Evolutionary conservation across 192 early-diverging fungal genomes (phyloP).

Genomic region (Globomyces pollinis-pini): DNA sequence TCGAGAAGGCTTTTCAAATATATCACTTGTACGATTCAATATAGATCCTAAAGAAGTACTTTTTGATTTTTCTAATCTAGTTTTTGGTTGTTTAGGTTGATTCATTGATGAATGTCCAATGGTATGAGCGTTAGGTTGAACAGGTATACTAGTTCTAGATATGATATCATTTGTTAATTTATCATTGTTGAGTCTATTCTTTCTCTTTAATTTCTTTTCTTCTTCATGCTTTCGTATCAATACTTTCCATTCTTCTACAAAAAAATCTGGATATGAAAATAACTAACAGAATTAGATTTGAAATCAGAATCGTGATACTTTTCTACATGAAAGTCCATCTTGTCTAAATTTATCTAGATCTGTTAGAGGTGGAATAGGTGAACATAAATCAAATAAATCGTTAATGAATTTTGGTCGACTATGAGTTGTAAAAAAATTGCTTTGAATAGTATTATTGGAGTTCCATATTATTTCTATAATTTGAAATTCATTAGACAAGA

Average conservation of each 20-base stretch:
- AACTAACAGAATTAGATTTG: too few relatives aligned
- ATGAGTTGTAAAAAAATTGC: slow-evolving; percentile 27
- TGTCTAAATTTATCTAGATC: slow-evolving; percentile 31
- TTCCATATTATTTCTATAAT: slow-evolving; percentile 23
- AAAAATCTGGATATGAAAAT: slow-evolving; percentile 44
- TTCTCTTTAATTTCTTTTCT: slow-evolving; percentile 18
- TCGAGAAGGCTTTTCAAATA: background rate
- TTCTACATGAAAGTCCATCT: slow-evolving; percentile 28
- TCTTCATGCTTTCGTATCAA: slow-evolving; percentile 29
- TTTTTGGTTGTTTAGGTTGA: background rate
- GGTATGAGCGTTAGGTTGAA: background rate
- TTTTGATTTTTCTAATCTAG: too few relatives aligned
- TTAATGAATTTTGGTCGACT: slow-evolving; percentile 17
- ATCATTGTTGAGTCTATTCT: slow-evolving; percentile 6
- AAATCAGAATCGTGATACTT: slow-evolving; percentile 15
- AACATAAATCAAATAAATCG: slow-evolving; percentile 23
- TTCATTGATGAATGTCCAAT: background rate
- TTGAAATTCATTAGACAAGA: background rate
- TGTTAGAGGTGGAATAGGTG: slow-evolving; percentile 21
- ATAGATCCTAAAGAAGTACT: too few relatives aligned
- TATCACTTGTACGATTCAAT: background rate
- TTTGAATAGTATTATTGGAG: slow-evolving; percentile 1
- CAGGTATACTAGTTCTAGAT: background rate
- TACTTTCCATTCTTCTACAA: slow-evolving; percentile 40
- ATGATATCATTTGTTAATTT: background rate